These are phyloP conservation scores for Polytrichum formosum DNA, from an alignment of 225 moss, liverwort and hornwort genomes.

Conservation along the genomic window DNA sequence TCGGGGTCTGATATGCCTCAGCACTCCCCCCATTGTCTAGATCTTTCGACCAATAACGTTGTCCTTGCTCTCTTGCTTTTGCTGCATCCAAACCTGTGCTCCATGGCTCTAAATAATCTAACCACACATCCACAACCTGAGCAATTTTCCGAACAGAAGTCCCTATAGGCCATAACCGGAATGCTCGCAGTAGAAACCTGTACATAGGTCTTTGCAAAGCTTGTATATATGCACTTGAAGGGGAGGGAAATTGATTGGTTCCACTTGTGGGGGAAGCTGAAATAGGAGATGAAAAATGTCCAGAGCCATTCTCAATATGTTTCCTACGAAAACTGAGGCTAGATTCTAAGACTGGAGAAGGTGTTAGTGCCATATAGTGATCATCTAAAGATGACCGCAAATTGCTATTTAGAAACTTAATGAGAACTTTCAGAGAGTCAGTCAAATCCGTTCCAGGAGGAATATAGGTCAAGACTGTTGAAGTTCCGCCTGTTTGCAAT, in stretches of 20 bases:
- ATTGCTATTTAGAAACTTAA: constrained; percentile 60
- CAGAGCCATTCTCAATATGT: constrained; percentile 36
- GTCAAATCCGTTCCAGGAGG: constrained; percentile 64
- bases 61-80: constrained; percentile 47
- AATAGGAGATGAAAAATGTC: constrained; percentile 43
- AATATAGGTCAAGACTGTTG: constrained; percentile 46
- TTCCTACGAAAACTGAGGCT: constrained; percentile 39
- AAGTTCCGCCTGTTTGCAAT: constrained; percentile 33
- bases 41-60: constrained; percentile 34
- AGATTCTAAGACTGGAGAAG: constrained; percentile 42
- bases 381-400: constrained; percentile 42
- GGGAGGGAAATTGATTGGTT: constrained; percentile 35
- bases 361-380: constrained; percentile 20
- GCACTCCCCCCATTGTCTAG: constrained; percentile 21
- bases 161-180: constrained; percentile 62
- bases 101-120: constrained; percentile 68
- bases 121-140: constrained; percentile 64
- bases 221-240: constrained; percentile 43
- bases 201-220: constrained; percentile 62
- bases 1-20: constrained; percentile 20
- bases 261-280: constrained; percentile 32
- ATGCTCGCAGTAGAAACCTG: constrained; percentile 60
- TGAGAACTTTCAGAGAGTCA: constrained; percentile 63
- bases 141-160: constrained; percentile 54
- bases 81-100: constrained; percentile 54